Percentiles rank a stretch among this genome's conserved stretches.
phyloP scores from a whole-genome alignment of 768 basidiomycete genomes.

The Lactarius hatsudake region DNA sequence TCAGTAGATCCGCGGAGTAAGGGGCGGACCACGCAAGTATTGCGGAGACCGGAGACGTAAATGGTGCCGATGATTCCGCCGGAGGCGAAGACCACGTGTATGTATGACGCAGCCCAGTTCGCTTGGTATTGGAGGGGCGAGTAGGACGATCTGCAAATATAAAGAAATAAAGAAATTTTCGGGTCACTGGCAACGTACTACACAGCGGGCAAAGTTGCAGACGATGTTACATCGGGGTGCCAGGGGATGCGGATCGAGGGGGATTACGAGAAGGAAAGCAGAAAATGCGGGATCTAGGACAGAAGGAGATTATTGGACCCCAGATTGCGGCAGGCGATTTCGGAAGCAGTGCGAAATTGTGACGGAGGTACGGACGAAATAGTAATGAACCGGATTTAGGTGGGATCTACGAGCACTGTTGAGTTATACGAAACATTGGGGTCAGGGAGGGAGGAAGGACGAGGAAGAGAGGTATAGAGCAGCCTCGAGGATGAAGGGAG shows the following conservation, averaged over 20 bases:
- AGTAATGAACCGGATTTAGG: constrained; percentile 17
- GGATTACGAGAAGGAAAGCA: constrained; percentile 12
- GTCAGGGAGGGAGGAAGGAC: background rate
- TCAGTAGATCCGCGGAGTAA: constrained; percentile 15
- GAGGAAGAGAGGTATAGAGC: background rate
- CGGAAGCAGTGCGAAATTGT: constrained; percentile 20
- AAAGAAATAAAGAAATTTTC: background rate
- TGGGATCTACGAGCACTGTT: constrained; percentile 16
- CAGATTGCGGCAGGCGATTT: constrained; percentile 11
- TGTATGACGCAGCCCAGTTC: background rate
- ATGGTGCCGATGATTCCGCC: background rate
- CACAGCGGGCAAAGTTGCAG: background rate
- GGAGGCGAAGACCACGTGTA: constrained; percentile 7
- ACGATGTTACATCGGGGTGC: background rate
- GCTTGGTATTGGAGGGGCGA: background rate
- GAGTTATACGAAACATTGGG: background rate
- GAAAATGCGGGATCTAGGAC: constrained; percentile 13
- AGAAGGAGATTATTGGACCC: constrained; percentile 1
- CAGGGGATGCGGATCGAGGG: constrained; percentile 10
- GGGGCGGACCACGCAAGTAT: background rate
- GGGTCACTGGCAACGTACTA: background rate
- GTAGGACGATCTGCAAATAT: background rate
- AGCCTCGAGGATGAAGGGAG: constrained; percentile 20
- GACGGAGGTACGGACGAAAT: constrained; percentile 11
- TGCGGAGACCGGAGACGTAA: background rate